Evolutionary conservation across 129 eudicot species (phyloP).

Genomic region (Sambucus nigra): DNA sequence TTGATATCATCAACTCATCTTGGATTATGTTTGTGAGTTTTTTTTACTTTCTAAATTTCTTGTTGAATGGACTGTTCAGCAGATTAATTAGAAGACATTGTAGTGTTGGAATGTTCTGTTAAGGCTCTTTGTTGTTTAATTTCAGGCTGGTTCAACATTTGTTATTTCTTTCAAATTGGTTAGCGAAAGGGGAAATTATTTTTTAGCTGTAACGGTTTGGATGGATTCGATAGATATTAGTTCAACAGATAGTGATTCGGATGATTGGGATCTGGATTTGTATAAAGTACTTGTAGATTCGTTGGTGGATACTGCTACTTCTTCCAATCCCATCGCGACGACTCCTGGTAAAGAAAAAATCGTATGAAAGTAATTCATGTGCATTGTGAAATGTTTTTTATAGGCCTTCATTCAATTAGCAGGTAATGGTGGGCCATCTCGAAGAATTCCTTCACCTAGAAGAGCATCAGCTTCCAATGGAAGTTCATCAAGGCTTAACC

Average conservation of each 20-base stretch:
- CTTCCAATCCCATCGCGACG: constrained; percentile 25
- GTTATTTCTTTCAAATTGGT: constrained; percentile 9
- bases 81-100: constrained; percentile 13
- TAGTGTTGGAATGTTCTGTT: neutral
- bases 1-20: constrained; percentile 5
- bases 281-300: constrained; percentile 28
- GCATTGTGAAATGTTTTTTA: neutral
- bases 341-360: constrained; percentile 2
- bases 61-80: constrained; percentile 19
- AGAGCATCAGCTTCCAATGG: constrained; percentile 23
- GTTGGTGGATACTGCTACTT: constrained; percentile 35
- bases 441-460: neutral
- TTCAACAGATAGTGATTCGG: constrained; percentile 60
- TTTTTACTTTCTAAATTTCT: too few species aligned
- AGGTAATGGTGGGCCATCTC: constrained; percentile 11
- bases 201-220: constrained; percentile 15
- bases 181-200: constrained; percentile 6
- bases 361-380: neutral
- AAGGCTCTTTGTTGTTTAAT: neutral
- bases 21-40: too few species aligned
- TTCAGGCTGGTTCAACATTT: constrained; percentile 24
- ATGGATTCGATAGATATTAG: constrained; percentile 33
- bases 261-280: constrained; percentile 46
- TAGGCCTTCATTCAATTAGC: constrained; percentile 6
- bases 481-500: constrained; percentile 24